Evolutionary conservation across 208 protist species (phyloP), one percentile per base, ranked within the genome.

Genomic region (Acanthamoeba rhysodes): DNA sequence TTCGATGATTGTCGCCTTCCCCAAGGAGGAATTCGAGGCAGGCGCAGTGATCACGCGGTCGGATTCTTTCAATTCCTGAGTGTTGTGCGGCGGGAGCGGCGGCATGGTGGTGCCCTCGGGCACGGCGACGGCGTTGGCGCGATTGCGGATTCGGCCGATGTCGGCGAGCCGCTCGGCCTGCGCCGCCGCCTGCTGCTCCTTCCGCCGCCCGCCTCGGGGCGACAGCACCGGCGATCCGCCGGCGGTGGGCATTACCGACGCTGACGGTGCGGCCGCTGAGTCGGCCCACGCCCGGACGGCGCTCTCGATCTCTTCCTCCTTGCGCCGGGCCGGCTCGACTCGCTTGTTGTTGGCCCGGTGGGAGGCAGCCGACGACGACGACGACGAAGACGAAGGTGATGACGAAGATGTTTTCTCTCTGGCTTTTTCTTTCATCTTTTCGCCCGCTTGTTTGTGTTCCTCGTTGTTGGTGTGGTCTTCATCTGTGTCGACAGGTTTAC

Each of bases 221-320:
- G 66, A 34, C 29, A 34, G 9, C 66, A 72, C 18, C 22, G 66
- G 66, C 18, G 66, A 72, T 9, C 22, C 59, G 59, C 24, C 59
- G 59, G 59, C 18, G 14, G 22, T n/a, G 59, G 55, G 55, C 55
- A 62, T 22, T 6, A 62, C 2, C 55, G 59, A 20, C 59, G 59
- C 22, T n/a, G 59, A 20, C 59, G 59, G 24, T 20, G 24, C 59
- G 55, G 55, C 55, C 55, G 55, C 20, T 62, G 55, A 24, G 18
- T 78, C 70, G 29, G 70, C 70, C 70, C 70, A 78, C n/a, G 37
- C 70, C 12, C 70, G 70, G 32, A 78, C 70, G 32, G 70, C 70
- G 16, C 8, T 78, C 29, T 78, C 70, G 24, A 78, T 78, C 70
- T 68, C 62, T 4, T 78, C 70, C 70, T 48, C 37, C 70, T 66